These are phyloP conservation scores for Cylindrotheca fusiformis DNA, from an alignment of 108 stramenopile species.

Conservation along the genomic window DNA sequence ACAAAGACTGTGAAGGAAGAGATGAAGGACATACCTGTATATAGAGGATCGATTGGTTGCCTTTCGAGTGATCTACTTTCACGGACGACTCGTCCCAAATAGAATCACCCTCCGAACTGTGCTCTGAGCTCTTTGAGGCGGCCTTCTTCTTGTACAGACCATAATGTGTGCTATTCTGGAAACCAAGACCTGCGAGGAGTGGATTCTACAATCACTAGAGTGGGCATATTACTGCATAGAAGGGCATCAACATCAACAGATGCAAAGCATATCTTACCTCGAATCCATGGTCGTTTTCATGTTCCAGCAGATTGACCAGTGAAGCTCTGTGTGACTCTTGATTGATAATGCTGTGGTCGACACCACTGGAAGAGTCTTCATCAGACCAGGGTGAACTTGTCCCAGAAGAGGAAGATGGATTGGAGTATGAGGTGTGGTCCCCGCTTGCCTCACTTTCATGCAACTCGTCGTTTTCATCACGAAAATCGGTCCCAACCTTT, in stretches of 20 bases:
- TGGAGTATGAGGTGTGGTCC: not conserved
- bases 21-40: conserved; percentile 25
- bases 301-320: conserved; percentile 34
- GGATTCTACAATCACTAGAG: conserved; percentile 13
- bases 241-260: no score
- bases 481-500: not conserved
- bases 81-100: conserved; percentile 47
- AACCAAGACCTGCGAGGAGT: conserved; percentile 25
- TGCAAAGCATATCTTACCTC: not conserved
- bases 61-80: conserved; percentile 33
- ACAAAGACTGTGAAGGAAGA: not conserved
- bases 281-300: conserved; percentile 29
- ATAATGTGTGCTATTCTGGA: conserved; percentile 20
- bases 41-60: conserved; percentile 37
- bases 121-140: not conserved
- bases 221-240: no score
- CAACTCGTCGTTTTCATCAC: not conserved
- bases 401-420: not conserved
- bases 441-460: not conserved
- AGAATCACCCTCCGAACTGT: conserved; percentile 12
- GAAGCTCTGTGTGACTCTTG: conserved; percentile 11
- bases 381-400: conserved; percentile 10
- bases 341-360: not conserved
- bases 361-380: not conserved
- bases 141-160: conserved; percentile 16